These are phyloP conservation scores for Noccaea caerulescens DNA, from an alignment of 345 rosid genomes.

Conservation along the genomic window DNA sequence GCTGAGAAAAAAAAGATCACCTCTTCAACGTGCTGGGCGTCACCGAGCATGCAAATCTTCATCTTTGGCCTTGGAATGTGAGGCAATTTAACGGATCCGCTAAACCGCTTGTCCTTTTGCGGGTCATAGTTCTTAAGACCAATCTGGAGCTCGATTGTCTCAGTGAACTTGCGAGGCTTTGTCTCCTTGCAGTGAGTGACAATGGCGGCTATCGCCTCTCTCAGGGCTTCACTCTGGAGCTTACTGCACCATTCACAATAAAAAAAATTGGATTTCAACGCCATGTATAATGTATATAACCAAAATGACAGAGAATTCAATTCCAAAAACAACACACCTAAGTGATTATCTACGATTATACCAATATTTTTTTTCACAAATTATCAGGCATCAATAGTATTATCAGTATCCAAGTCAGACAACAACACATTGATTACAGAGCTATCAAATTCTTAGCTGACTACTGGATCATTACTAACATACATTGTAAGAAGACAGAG, in stretches of 20 bases:
- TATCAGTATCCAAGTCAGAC: not conserved
- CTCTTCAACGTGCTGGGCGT: conserved; percentile 95
- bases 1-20: conserved; percentile 35
- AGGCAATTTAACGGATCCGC: conserved; percentile 90
- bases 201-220: conserved; percentile 77
- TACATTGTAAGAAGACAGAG: not conserved
- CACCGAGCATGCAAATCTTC: conserved; percentile 98
- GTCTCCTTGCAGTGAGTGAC: conserved; percentile 61
- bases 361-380: too few species aligned
- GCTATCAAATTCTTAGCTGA: not conserved
- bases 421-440: not conserved
- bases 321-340: not conserved
- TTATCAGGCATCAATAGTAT: not conserved
- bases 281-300: too few species aligned
- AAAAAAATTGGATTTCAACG: not conserved
- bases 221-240: conserved; percentile 84
- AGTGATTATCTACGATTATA: too few species aligned
- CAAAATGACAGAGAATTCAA: not conserved
- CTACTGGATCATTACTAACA: not conserved
- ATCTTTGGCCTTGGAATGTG: conserved; percentile 93
- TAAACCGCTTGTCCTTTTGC: conserved; percentile 92
- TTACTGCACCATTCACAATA: conserved; percentile 58
- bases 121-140: conserved; percentile 96
- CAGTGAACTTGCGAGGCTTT: conserved; percentile 68
- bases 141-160: conserved; percentile 93